A percentile compares a stretch with the other conserved stretches of the same genome.
phyloP scores from a whole-genome alignment of 257 asterid species.

The Capsicum pubescens region DNA sequence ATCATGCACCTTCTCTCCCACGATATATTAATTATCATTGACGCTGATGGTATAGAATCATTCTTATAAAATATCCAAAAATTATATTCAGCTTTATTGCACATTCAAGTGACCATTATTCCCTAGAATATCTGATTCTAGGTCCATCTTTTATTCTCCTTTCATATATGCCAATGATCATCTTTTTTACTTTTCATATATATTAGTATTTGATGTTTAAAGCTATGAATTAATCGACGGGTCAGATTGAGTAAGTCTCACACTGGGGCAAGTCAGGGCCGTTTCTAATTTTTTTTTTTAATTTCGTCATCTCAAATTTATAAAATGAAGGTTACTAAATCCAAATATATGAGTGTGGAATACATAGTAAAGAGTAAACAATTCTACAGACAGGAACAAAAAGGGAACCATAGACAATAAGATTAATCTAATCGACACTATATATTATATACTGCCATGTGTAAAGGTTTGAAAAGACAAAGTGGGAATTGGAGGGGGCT shows the following conservation, averaged over 20 bases:
- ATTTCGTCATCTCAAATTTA: neutral
- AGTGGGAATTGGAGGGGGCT: neutral
- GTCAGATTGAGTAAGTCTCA: neutral
- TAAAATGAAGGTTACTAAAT: neutral
- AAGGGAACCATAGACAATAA: neutral
- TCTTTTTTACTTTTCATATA: neutral
- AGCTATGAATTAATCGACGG: neutral
- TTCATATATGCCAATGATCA: neutral
- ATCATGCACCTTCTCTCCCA: neutral
- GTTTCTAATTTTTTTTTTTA: neutral
- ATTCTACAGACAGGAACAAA: neutral
- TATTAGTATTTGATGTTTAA: neutral
- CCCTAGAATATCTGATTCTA: slow-evolving; percentile 23
- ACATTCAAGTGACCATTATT: neutral
- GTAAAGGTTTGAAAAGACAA: neutral
- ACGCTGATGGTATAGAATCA: neutral
- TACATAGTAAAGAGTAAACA: neutral
- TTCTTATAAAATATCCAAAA: slow-evolving; percentile 13
- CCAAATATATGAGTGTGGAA: neutral
- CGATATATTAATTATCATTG: slow-evolving; percentile 20
- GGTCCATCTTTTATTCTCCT: neutral
- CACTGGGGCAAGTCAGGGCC: too few relatives aligned
- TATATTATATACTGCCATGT: neutral
- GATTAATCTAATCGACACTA: neutral
- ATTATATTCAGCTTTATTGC: slow-evolving; percentile 9